Conservation (phyloP, 495 filamentous ascomycete species). For the Cetradonia linearis region DNA sequence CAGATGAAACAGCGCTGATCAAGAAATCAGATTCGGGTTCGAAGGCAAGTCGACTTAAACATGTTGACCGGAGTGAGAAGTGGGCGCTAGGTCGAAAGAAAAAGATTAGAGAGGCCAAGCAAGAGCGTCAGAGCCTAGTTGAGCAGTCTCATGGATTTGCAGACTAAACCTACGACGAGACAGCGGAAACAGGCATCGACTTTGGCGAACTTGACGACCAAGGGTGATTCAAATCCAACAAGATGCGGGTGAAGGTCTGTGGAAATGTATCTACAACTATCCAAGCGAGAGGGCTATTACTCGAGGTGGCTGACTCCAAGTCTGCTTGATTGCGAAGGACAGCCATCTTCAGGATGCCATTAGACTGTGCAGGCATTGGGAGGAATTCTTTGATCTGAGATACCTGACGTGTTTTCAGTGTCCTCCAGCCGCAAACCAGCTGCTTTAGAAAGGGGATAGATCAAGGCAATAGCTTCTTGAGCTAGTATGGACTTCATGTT, state of each 20-base stretch:
- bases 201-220: slow-evolving; percentile 25
- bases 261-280: slow-evolving; percentile 46
- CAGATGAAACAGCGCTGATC: slow-evolving; percentile 2
- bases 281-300: slow-evolving; percentile 42
- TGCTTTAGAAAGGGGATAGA: slow-evolving; percentile 33
- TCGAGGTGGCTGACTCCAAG: slow-evolving; percentile 45
- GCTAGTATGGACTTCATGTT: slow-evolving; percentile 25
- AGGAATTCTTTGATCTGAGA: slow-evolving; percentile 44
- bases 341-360: slow-evolving; percentile 38
- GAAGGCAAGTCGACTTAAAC: slow-evolving; percentile 1
- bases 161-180: neutral
- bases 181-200: slow-evolving; percentile 18
- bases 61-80: slow-evolving; percentile 12
- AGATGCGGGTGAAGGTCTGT: slow-evolving; percentile 40
- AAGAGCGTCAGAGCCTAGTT: slow-evolving; percentile 4
- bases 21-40: slow-evolving; percentile 18
- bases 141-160: neutral
- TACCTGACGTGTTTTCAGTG: slow-evolving; percentile 39
- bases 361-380: slow-evolving; percentile 44
- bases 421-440: slow-evolving; percentile 41
- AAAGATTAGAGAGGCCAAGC: slow-evolving; percentile 1
- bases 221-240: slow-evolving; percentile 21
- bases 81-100: slow-evolving; percentile 26
- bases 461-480: slow-evolving; percentile 32
- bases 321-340: slow-evolving; percentile 44